These are phyloP conservation scores for Suhomyces bribrorum DNA, from an alignment of 1,139 yeast genomes.

Conservation along the genomic window DNA sequence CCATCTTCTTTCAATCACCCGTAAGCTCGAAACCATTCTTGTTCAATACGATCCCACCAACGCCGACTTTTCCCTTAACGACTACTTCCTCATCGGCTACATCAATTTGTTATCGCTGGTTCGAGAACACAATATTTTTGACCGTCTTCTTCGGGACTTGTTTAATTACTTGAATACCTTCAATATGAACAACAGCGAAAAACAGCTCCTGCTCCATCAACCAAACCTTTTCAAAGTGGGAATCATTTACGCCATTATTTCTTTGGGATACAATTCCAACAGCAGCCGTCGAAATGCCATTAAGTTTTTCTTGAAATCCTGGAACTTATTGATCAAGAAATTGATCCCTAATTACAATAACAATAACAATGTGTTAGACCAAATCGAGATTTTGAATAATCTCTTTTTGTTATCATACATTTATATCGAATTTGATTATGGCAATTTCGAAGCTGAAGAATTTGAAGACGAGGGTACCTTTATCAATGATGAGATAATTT, in stretches of 20 bases:
- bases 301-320: slow-evolving; percentile 38
- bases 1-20: slow-evolving; percentile 37
- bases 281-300: slow-evolving; percentile 26
- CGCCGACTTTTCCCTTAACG: slow-evolving; percentile 22
- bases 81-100: slow-evolving; percentile 38
- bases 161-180: slow-evolving; percentile 28
- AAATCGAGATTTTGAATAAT: slow-evolving; percentile 40
- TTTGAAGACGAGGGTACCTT: slow-evolving; percentile 15
- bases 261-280: slow-evolving; percentile 18
- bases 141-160: slow-evolving; percentile 28
- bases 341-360: slow-evolving; percentile 42
- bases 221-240: slow-evolving; percentile 20
- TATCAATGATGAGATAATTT: slow-evolving; percentile 28
- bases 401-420: slow-evolving; percentile 35
- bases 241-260: slow-evolving; percentile 18
- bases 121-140: slow-evolving; percentile 21
- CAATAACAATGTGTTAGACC: slow-evolving; percentile 34
- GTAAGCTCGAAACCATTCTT: slow-evolving; percentile 29
- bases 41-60: slow-evolving; percentile 20
- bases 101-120: slow-evolving; percentile 22
- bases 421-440: slow-evolving; percentile 32
- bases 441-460: slow-evolving; percentile 16
- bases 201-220: slow-evolving; percentile 4
- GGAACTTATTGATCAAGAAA: slow-evolving; percentile 47
- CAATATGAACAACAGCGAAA: slow-evolving; percentile 11